A percentile compares a stretch with the other conserved stretches of the same genome.
Conservation (phyloP, 768 basidiomycete species). For the Macrolepiota fuliginosa region DNA sequence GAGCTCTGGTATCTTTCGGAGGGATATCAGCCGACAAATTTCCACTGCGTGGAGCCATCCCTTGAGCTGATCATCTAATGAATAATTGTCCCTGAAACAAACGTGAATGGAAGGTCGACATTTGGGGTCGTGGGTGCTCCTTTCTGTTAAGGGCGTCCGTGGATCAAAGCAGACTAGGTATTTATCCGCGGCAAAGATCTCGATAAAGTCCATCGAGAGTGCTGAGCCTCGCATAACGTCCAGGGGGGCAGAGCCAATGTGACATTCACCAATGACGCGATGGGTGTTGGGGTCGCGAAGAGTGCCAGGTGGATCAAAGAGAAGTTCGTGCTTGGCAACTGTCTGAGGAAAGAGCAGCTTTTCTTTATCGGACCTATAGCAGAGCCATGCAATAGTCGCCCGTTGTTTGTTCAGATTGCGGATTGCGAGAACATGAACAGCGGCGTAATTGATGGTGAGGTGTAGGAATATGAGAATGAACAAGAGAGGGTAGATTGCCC, state of each 20-base stretch:
- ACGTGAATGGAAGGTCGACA: conserved; percentile 34
- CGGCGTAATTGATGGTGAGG: conserved; percentile 56
- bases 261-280: conserved; percentile 39
- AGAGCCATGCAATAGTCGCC: conserved; percentile 48
- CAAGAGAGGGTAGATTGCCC: conserved; percentile 49
- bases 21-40: conserved; percentile 3
- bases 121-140: conserved; percentile 6
- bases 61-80: conserved; percentile 46
- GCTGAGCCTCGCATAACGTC: conserved; percentile 24
- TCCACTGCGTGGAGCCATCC: conserved; percentile 48
- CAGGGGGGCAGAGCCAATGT: conserved; percentile 48
- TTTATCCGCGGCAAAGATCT: conserved; percentile 38
- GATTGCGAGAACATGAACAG: conserved; percentile 55
- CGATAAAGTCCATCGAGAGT: conserved; percentile 29
- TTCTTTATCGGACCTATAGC: conserved; percentile 22
- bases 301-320: conserved; percentile 33
- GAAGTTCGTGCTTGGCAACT: conserved; percentile 8
- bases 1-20: not conserved
- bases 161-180: conserved; percentile 56
- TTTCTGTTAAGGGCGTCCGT: conserved; percentile 7
- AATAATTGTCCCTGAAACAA: conserved; percentile 50
- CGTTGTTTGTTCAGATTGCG: conserved; percentile 62
- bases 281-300: conserved; percentile 37
- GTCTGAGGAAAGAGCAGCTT: conserved; percentile 7
- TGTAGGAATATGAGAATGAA: conserved; percentile 52